A percentile compares a stretch with the other conserved stretches of the same genome.
phyloP scores from a whole-genome alignment of 2,329 filamentous ascomycete genomes.

The Alternaria consortialis region DNA sequence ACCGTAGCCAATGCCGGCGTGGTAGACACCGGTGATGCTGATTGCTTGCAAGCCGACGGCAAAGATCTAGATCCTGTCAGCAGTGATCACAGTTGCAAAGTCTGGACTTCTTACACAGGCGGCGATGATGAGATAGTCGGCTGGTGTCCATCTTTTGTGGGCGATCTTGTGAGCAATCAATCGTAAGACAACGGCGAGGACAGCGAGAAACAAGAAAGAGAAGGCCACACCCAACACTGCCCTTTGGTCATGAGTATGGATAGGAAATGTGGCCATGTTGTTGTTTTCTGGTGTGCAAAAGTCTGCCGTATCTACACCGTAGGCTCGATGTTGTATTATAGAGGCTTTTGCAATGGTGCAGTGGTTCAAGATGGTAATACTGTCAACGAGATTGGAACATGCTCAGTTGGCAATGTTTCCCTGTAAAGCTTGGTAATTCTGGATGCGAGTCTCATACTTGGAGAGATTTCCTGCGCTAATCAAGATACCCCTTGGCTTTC shows the following conservation, averaged over 20 bases:
- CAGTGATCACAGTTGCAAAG: neutral
- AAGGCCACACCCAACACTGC: neutral
- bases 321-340: neutral
- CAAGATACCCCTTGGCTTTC: neutral
- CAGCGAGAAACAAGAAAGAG: neutral
- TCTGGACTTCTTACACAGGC: neutral
- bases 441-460: neutral
- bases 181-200: neutral
- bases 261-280: neutral
- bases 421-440: neutral
- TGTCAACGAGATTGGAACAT: neutral
- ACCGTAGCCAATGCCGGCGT: conserved; percentile 7
- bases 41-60: neutral
- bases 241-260: conserved; percentile 2
- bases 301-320: neutral
- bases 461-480: neutral
- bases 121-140: conserved; percentile 4
- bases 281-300: neutral
- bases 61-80: neutral
- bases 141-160: conserved; percentile 3
- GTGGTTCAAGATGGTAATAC: neutral
- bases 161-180: neutral
- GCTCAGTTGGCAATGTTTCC: neutral
- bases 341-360: neutral
- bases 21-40: neutral